Evolutionary conservation across 441 rosid species (phyloP), one percentile per base, ranked within the genome.

Genomic region (Corymbia citriodora): DNA sequence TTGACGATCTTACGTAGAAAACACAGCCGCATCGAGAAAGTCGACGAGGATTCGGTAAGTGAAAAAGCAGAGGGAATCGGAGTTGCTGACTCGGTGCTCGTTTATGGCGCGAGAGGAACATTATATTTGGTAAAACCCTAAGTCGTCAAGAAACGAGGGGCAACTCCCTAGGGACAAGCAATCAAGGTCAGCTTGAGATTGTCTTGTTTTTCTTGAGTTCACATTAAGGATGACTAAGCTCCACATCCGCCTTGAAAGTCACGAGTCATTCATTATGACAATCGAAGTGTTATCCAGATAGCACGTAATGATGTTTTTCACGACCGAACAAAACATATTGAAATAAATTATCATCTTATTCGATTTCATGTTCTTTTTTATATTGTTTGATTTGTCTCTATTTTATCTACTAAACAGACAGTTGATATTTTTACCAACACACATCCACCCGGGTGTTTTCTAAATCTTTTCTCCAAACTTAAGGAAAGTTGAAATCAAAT

Each of bases 341-440:
- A 57, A 6, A 57, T 4, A 57, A 0, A 57, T 6, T 57, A 0
- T 57, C 6, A 57, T 23, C 23, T 57, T 57, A 57, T 57, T 21
- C 9, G 5, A 57, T 57, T 27, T 15, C 61, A 9, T 21, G 12
- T 57, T 57, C 61, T 21, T 57, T 5, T 8, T 57, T 27, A 11
- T 8, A 57, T 11, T 57, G 0, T 57, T 57, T 1, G 0, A 57
- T 27, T 57, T 0, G 12, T 57, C 21, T 57, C 61, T 57, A 57
- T 27, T 57, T 21, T 27, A 57, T 57, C 0, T 0, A 2, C 6
- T 11, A 4, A 57, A 57, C 0, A 21, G 8, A 9, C 13, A 21
- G 0, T 0, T 57, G 6, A 57, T 57, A 18, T 57, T 12, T 57
- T 57, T 57, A 57, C 29, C 29, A 9, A 57, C 6, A 57, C 12